Evolutionary conservation across 129 eudicot genomes (phyloP).

Genomic region (Flaveria ramosissima): DNA sequence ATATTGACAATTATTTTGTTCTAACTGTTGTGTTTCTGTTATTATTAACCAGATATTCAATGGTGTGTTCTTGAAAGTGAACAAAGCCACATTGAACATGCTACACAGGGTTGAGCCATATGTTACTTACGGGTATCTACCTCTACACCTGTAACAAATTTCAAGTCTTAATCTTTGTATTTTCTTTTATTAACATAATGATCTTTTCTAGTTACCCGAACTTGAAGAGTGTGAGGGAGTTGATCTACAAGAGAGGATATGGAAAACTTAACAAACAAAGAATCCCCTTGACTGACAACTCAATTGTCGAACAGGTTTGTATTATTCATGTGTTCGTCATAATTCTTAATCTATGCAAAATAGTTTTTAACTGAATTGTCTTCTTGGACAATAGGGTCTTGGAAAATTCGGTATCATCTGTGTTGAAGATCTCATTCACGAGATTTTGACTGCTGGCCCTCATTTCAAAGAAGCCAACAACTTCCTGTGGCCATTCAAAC

Average conservation of each 20-base stretch:
- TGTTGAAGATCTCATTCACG: conserved; percentile 63
- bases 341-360: neutral
- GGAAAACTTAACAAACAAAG: conserved; percentile 70
- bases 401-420: conserved; percentile 68
- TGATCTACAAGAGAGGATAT: conserved; percentile 72
- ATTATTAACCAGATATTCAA: conserved; percentile 3
- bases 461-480: conserved; percentile 62
- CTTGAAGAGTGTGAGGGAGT: conserved; percentile 62
- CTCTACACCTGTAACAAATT: neutral
- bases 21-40: neutral
- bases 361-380: neutral
- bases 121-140: conserved; percentile 60
- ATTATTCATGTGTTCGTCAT: neutral
- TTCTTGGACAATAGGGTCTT: conserved; percentile 36
- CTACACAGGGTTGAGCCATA: conserved; percentile 75
- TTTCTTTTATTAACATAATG: neutral
- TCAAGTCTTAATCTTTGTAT: neutral
- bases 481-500: conserved; percentile 12
- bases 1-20: neutral
- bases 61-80: conserved; percentile 16
- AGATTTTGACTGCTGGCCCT: conserved; percentile 72
- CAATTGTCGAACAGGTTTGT: conserved; percentile 58
- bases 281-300: conserved; percentile 59
- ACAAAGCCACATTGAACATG: conserved; percentile 66
- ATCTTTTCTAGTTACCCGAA: conserved; percentile 53